Percentiles rank a stretch among this genome's conserved stretches.
phyloP scores from a whole-genome alignment of 1,284 basidiomycete species.

The Boletus sp. region DNA sequence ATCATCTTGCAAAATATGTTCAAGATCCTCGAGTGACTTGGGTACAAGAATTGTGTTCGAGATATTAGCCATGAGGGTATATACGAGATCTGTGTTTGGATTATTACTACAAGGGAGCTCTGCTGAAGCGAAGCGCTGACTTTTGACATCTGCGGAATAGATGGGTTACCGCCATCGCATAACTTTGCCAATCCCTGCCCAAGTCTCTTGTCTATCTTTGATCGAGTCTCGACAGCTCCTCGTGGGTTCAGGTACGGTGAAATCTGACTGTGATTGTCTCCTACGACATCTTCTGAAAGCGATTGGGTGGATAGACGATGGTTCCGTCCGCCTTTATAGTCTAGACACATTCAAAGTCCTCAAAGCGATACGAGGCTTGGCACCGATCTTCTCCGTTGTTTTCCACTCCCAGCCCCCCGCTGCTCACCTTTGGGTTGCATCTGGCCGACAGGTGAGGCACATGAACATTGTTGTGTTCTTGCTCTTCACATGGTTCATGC shows the following conservation, averaged over 20 bases:
- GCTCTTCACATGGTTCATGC: conserved; percentile 16
- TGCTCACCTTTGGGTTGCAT: conserved; percentile 59
- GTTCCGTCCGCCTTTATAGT: conserved; percentile 64
- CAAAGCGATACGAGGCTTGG: conserved; percentile 60
- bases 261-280: background rate
- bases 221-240: conserved; percentile 46
- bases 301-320: conserved; percentile 52
- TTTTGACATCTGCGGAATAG: background rate
- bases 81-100: background rate
- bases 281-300: conserved; percentile 1
- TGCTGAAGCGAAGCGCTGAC: too few relatives aligned
- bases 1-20: conserved; percentile 57
- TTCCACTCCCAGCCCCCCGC: conserved; percentile 43
- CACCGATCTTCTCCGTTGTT: conserved; percentile 60
- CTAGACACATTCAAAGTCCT: conserved; percentile 57
- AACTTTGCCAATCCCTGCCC: conserved; percentile 42
- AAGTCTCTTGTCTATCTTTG: conserved; percentile 48
- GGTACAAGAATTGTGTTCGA: conserved; percentile 47
- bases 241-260: conserved; percentile 51
- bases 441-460: conserved; percentile 51
- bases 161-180: conserved; percentile 17
- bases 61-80: conserved; percentile 13
- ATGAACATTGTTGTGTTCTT: background rate
- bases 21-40: conserved; percentile 57
- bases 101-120: background rate